Evolutionary conservation across 2,329 filamentous ascomycete species (phyloP).

Genomic region (Trichoderma sp.): DNA sequence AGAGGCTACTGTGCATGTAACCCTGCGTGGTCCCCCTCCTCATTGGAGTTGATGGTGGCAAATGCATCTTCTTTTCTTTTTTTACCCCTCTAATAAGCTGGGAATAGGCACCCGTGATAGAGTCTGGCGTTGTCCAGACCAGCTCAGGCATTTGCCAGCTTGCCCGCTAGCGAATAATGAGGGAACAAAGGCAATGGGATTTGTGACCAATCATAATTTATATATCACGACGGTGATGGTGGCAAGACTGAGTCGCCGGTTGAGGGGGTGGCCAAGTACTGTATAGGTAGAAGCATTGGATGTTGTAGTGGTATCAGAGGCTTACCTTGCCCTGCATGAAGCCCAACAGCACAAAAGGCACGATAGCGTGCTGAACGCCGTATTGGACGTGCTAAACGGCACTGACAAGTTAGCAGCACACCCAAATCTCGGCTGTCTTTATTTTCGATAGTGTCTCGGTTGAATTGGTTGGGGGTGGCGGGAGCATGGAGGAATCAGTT

Average conservation of each 20-base stretch:
- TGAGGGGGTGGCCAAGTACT: constrained; percentile 9
- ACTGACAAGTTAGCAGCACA: constrained; percentile 6
- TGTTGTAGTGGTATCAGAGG: background rate
- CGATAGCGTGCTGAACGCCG: background rate
- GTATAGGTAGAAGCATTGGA: background rate
- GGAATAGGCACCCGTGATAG: background rate
- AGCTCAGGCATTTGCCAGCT: constrained; percentile 10
- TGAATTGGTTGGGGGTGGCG: constrained; percentile 7
- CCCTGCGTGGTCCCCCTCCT: constrained; percentile 2
- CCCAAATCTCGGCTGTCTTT: constrained; percentile 1
- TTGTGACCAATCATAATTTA: constrained; percentile 4
- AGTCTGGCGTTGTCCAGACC: constrained; percentile 12
- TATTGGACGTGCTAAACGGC: background rate
- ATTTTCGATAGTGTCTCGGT: constrained; percentile 2
- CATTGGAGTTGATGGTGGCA: constrained; percentile 11
- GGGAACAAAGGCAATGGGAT: background rate
- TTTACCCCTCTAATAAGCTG: background rate
- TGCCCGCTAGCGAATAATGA: constrained; percentile 1
- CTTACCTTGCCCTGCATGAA: background rate
- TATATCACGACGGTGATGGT: background rate
- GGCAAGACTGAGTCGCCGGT: constrained; percentile 10
- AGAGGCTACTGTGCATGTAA: background rate
- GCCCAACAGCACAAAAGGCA: background rate
- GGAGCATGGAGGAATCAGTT: constrained; percentile 3
- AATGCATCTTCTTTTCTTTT: constrained; percentile 6